A percentile compares a stretch with the other conserved stretches of the same genome.
Conservation (phyloP, 768 basidiomycete species). For the Pleurotus giganteus region DNA sequence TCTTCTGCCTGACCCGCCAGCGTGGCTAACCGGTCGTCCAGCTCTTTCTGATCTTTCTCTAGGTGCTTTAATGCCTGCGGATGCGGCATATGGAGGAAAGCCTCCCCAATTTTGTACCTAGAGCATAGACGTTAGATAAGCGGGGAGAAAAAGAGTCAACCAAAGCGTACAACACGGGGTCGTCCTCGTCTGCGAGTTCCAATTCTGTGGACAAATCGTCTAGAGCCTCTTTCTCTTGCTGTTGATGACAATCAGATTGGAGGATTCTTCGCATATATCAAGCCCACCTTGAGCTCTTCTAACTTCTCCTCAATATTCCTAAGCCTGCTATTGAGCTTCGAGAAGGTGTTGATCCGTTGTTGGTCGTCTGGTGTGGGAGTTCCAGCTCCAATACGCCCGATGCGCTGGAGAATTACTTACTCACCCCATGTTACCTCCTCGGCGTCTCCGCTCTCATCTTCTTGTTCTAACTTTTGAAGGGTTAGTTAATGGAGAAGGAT, state of each 20-base stretch:
- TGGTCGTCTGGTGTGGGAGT: conserved; percentile 61
- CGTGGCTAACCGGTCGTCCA: conserved; percentile 53
- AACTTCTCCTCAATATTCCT: conserved; percentile 71
- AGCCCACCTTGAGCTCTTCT: conserved; percentile 65
- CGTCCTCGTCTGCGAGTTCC: conserved; percentile 85
- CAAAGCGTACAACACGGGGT: conserved; percentile 63
- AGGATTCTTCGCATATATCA: not conserved
- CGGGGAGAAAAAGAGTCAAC: not conserved
- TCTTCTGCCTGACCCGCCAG: conserved; percentile 54
- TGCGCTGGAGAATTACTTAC: conserved; percentile 19
- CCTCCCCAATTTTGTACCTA: conserved; percentile 89
- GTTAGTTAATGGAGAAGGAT: conserved; percentile 3
- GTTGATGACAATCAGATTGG: conserved; percentile 8
- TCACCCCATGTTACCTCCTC: conserved; percentile 86
- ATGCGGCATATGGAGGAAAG: conserved; percentile 80
- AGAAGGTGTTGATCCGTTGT: conserved; percentile 88
- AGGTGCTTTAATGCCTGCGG: conserved; percentile 67
- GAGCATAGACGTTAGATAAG: not conserved
- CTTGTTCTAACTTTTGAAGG: conserved; percentile 57
- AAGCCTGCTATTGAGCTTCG: conserved; percentile 83
- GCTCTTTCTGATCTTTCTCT: conserved; percentile 60
- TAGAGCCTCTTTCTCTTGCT: conserved; percentile 95
- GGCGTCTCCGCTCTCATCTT: conserved; percentile 73
- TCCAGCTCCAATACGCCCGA: conserved; percentile 11
- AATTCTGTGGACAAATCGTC: conserved; percentile 88